Evolutionary conservation across 441 rosid genomes (phyloP).

Genomic region (Biscutella laevigata): DNA sequence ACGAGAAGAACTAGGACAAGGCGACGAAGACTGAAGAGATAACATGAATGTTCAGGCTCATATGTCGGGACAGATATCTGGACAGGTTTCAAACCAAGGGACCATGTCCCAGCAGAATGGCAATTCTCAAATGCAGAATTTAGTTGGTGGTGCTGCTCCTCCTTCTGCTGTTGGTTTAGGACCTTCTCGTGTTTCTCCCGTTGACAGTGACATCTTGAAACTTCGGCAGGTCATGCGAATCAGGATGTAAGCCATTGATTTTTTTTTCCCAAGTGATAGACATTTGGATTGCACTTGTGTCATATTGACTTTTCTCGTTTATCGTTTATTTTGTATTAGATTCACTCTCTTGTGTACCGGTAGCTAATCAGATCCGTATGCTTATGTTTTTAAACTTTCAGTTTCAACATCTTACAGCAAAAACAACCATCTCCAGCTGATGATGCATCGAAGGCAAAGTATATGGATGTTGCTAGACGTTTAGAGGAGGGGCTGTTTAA

Average conservation of each 20-base stretch:
- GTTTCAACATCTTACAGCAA: slow-evolving; percentile 45
- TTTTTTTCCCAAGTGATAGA: neutral
- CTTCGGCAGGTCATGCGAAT: slow-evolving; percentile 42
- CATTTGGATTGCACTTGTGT: neutral
- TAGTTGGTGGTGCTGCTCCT: slow-evolving; percentile 33
- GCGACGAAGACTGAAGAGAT: slow-evolving; percentile 26
- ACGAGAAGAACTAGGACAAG: slow-evolving; percentile 27
- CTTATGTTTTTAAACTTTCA: no score
- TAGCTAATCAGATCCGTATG: no score
- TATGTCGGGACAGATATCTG: slow-evolving; percentile 67
- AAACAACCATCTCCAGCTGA: slow-evolving; percentile 45
- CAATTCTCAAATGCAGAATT: slow-evolving; percentile 59
- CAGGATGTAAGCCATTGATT: slow-evolving; percentile 48
- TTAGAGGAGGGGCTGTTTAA: slow-evolving; percentile 91
- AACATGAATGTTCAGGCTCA: slow-evolving; percentile 78
- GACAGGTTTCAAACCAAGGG: slow-evolving; percentile 75
- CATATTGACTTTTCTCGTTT: neutral
- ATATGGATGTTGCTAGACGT: slow-evolving; percentile 70
- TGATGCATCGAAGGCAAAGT: slow-evolving; percentile 47
- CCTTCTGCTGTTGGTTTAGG: slow-evolving; percentile 18
- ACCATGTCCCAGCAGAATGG: slow-evolving; percentile 76
- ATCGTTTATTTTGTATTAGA: neutral
- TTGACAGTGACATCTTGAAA: slow-evolving; percentile 39
- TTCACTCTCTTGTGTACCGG: neutral
- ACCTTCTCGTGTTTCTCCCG: slow-evolving; percentile 23